A percentile compares a stretch with the other conserved stretches of the same genome.
Conservation (phyloP, 768 basidiomycete genomes). For the Podaxis sp. region DNA sequence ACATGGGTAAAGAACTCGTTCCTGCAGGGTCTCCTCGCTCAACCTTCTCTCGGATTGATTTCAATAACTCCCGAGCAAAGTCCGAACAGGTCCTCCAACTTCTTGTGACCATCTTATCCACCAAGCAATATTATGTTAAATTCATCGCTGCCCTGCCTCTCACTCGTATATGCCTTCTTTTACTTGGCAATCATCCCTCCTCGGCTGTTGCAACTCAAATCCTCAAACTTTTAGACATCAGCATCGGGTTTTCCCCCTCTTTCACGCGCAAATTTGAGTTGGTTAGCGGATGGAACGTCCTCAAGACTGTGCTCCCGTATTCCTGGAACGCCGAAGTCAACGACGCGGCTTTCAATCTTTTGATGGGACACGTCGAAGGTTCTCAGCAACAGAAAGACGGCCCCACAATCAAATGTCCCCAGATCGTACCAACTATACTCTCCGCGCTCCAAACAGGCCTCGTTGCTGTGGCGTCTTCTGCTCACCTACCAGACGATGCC, state of each 20-base stretch:
- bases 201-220: constrained; percentile 59
- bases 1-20: constrained; percentile 9
- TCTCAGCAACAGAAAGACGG: not conserved
- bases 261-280: constrained; percentile 85
- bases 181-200: constrained; percentile 75
- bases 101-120: constrained; percentile 61
- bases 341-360: constrained; percentile 63
- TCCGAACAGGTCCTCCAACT: constrained; percentile 68
- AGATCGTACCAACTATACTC: constrained; percentile 73
- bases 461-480: constrained; percentile 36
- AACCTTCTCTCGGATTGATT: constrained; percentile 55
- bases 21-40: constrained; percentile 52
- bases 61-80: constrained; percentile 49
- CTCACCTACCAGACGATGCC: constrained; percentile 31
- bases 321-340: constrained; percentile 73
- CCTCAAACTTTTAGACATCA: constrained; percentile 56
- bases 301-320: constrained; percentile 66
- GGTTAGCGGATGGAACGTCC: constrained; percentile 78
- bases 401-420: constrained; percentile 45
- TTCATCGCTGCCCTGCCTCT: constrained; percentile 76
- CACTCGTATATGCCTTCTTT: constrained; percentile 74
- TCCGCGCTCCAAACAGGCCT: constrained; percentile 65
- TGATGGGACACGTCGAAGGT: constrained; percentile 48
- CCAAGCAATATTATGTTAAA: constrained; percentile 59
- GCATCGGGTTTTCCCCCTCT: constrained; percentile 51